phyloP scores from a whole-genome alignment of 2,329 filamentous ascomycete species.

The Sclerotinia spermophila region DNA sequence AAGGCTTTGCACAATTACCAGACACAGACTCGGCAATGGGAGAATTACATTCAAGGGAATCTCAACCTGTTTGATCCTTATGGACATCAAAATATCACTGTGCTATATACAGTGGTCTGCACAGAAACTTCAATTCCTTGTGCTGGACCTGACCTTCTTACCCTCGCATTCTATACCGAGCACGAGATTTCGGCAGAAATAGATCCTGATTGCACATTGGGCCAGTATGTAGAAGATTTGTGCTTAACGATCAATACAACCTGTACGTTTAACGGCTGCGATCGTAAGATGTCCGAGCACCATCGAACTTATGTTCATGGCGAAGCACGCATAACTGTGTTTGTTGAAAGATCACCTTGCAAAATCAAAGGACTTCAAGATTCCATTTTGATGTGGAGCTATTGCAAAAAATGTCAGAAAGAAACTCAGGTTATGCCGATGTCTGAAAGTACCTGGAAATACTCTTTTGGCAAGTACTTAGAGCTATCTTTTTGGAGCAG shows the following conservation, averaged over 20 bases:
- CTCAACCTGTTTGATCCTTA: constrained; percentile 89
- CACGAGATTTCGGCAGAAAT: constrained; percentile 61
- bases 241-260: constrained; percentile 71
- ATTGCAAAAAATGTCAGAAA: constrained; percentile 85
- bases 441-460: constrained; percentile 94
- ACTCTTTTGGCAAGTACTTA: constrained; percentile 98
- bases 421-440: constrained; percentile 87
- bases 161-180: constrained; percentile 91
- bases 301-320: constrained; percentile 97
- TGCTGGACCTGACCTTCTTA: constrained; percentile 83
- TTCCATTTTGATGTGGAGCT: constrained; percentile 96
- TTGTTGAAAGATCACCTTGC: constrained; percentile 72
- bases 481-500: constrained; percentile 95
- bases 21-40: constrained; percentile 94
- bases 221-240: constrained; percentile 91
- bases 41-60: constrained; percentile 87
- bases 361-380: constrained; percentile 63
- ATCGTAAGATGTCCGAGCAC: constrained; percentile 84
- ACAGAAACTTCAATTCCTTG: constrained; percentile 92
- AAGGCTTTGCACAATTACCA: constrained; percentile 91
- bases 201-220: constrained; percentile 86
- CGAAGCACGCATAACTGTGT: constrained; percentile 86
- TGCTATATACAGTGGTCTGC: constrained; percentile 90
- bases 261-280: constrained; percentile 81
- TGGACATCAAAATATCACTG: constrained; percentile 92